Evolutionary conservation across 192 early-diverging fungal species (phyloP).

Genomic region (Umbelopsis isabellina): DNA sequence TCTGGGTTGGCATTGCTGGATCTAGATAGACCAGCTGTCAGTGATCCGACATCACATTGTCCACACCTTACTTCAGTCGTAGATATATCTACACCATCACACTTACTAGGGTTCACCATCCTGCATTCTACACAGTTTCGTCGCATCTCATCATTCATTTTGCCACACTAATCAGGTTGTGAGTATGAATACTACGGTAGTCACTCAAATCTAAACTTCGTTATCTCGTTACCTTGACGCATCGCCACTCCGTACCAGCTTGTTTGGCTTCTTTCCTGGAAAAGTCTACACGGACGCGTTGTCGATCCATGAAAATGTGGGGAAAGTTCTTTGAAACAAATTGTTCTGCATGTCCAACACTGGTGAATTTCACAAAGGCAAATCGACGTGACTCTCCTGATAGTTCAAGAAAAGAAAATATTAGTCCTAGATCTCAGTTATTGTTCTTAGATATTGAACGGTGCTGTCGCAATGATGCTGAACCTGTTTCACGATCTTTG

Average conservation of each 20-base stretch:
- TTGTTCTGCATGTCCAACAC: slow-evolving; percentile 46
- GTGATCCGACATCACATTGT: background rate
- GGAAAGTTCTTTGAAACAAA: slow-evolving; percentile 42
- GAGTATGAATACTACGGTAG: background rate
- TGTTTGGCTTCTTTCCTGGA: slow-evolving; percentile 28
- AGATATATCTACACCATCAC: no score
- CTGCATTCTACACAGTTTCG: slow-evolving; percentile 34
- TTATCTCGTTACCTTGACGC: slow-evolving; percentile 26
- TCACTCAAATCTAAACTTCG: no score
- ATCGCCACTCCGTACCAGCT: slow-evolving; percentile 37
- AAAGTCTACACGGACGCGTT: slow-evolving; percentile 43
- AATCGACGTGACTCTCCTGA: slow-evolving; percentile 46
- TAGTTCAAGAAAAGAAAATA: background rate
- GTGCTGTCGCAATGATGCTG: background rate
- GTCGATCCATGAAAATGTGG: slow-evolving; percentile 35
- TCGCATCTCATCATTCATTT: slow-evolving; percentile 31
- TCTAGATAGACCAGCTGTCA: background rate
- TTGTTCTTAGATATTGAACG: background rate
- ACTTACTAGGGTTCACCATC: slow-evolving; percentile 26
- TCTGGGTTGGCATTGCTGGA: slow-evolving; percentile 15
- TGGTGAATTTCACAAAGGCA: slow-evolving; percentile 50
- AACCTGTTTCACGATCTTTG: slow-evolving; percentile 45
- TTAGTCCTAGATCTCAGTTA: background rate
- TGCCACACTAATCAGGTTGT: slow-evolving; percentile 21
- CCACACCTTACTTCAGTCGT: no score